Percentiles rank a stretch among this genome's conserved stretches.
phyloP scores from a whole-genome alignment of 306 rosid species.

The Hippophae gyantsensis region DNA sequence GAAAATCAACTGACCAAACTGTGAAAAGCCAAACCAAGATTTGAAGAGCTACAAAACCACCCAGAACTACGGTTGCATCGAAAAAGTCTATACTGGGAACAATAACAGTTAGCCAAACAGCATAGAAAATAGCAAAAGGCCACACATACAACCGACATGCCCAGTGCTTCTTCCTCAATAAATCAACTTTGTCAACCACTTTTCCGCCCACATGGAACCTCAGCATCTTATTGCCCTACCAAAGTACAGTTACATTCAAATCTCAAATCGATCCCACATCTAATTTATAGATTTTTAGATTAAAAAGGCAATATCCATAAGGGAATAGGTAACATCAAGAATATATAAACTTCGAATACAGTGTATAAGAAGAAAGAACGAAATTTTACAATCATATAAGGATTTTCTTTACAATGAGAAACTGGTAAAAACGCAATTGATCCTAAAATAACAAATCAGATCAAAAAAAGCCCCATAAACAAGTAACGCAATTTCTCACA shows the following conservation, averaged over 20 bases:
- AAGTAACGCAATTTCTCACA: too few species aligned
- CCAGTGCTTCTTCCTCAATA: constrained; percentile 58
- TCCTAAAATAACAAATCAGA: too few species aligned
- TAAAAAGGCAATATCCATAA: not conserved
- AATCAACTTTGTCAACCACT: constrained; percentile 77
- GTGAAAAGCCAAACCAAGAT: constrained; percentile 79
- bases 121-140: constrained; percentile 60
- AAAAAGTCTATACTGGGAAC: constrained; percentile 68
- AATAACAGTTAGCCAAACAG: constrained; percentile 40
- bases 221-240: constrained; percentile 37
- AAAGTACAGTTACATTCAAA: not conserved
- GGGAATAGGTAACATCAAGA: not conserved
- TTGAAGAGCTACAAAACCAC: constrained; percentile 54
- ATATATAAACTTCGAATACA: not conserved
- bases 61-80: constrained; percentile 64
- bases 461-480: too few species aligned
- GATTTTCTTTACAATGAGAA: too few species aligned
- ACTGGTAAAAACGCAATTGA: too few species aligned
- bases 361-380: constrained; percentile 9
- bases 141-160: constrained; percentile 71
- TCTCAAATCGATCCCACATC: constrained; percentile 18
- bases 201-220: constrained; percentile 81
- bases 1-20: constrained; percentile 91
- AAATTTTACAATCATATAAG: not conserved
- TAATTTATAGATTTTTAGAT: not conserved